Evolutionary conservation across 192 early-diverging fungal species (phyloP), one percentile per base, ranked within the genome.

Genomic region (Podila epicladia): DNA sequence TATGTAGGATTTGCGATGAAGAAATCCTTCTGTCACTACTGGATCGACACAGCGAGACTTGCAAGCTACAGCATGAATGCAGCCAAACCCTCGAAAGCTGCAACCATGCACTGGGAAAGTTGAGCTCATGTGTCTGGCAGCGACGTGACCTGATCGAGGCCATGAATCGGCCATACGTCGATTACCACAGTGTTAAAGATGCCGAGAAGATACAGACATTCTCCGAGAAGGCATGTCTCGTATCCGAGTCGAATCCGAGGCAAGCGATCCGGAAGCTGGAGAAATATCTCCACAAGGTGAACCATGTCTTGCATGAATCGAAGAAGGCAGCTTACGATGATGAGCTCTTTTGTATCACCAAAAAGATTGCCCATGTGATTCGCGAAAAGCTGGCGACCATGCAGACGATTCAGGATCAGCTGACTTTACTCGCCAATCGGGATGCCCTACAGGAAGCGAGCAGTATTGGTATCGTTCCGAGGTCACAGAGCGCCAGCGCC

Each of bases 1-100:
- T 97, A 5, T 97, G 96, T 61, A 85, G 96, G 20, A 94, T 97
- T 62, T 97, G 96, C 63, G 96, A 97, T 75, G 93, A 94, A 35
- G 85, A 86, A 51, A 89, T 97, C 24, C 72, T 85, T 38, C 82
- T 91, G 2, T 68, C 84, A 17, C 87, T 89, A 33, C 84, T 97
- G 53, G 92, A 93, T 35, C 86, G 86, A 48, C 96, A 97, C 74
- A 92, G 93, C 8, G 94, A 94, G 58, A 85, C 91, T 20, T 97
- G 96, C 75, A 80, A 80, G 57, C 61, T 80, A 2, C 77, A 80
- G 49, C 77, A 80, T 37, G 77, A 80, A 26, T 80, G 77, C 50
- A 80, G 71, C 28, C 77, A 80, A 29, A 80, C 68, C 4, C 77
- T 80, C 5, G 77, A 80, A 57, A 72, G 87, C 87, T 48, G 88